Percentiles rank a stretch among this genome's conserved stretches.
Conservation (phyloP, 176 grass and related monocot genomes). For the Elymus sibiricus region DNA sequence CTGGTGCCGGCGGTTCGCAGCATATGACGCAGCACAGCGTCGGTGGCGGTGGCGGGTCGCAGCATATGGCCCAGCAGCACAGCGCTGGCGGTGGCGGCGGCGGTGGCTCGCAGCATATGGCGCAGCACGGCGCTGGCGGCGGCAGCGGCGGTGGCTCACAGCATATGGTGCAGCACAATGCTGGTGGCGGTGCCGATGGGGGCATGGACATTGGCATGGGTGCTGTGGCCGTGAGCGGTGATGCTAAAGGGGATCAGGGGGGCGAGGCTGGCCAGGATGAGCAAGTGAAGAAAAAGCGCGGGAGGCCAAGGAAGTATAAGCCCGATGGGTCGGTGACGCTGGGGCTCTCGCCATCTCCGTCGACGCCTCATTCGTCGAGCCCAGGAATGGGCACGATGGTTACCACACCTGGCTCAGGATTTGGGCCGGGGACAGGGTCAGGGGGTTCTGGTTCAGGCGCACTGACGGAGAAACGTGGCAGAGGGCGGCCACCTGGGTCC, state of each 20-base stretch:
- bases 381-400: slow-evolving; percentile 27
- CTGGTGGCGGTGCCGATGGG: background rate
- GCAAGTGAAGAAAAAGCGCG: slow-evolving; percentile 68
- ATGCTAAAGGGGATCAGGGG: slow-evolving; percentile 42
- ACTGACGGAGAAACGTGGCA: slow-evolving; percentile 57
- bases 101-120: too few relatives aligned
- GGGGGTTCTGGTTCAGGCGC: slow-evolving; percentile 44
- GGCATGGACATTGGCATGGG: slow-evolving; percentile 31
- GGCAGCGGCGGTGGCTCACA: background rate
- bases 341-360: slow-evolving; percentile 40
- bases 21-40: too few relatives aligned
- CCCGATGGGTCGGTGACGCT: slow-evolving; percentile 59
- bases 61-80: slow-evolving; percentile 23
- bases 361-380: slow-evolving; percentile 16
- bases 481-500: slow-evolving; percentile 78
- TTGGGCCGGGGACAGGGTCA: slow-evolving; percentile 30
- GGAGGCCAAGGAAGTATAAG: slow-evolving; percentile 85
- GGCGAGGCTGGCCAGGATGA: slow-evolving; percentile 28
- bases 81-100: background rate
- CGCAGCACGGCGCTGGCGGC: too few relatives aligned
- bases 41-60: background rate
- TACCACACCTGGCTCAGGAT: slow-evolving; percentile 49
- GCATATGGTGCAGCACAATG: slow-evolving; percentile 19
- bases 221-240: background rate
- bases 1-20: background rate